Conservation (phyloP, 2,329 filamentous ascomycete species). For the Hawksworthiomyces lignivorus region DNA sequence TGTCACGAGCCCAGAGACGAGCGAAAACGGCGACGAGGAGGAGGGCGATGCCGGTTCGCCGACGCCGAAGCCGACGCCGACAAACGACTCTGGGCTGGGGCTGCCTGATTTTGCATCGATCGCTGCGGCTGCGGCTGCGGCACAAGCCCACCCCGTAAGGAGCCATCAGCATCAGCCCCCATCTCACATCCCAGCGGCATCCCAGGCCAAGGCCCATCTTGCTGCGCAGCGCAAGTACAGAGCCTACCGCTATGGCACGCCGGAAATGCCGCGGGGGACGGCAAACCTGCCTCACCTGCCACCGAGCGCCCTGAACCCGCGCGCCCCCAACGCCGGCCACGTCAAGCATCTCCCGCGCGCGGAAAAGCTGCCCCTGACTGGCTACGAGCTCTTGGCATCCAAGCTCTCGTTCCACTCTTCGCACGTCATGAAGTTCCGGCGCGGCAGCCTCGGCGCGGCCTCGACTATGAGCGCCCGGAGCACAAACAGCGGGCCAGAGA, state of each 20-base stretch:
- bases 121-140: background rate
- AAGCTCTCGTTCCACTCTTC: constrained; percentile 34
- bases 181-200: background rate
- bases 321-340: constrained; percentile 24
- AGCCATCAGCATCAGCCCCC: background rate
- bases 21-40: constrained; percentile 25
- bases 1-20: constrained; percentile 36
- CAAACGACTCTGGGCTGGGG: constrained; percentile 6
- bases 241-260: constrained; percentile 30
- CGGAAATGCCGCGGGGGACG: constrained; percentile 34
- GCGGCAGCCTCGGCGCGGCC: constrained; percentile 7
- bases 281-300: constrained; percentile 29
- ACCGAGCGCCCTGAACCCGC: constrained; percentile 28
- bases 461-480: constrained; percentile 6
- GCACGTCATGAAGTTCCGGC: constrained; percentile 14
- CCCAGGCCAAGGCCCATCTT: background rate
- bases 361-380: constrained; percentile 40
- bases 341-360: constrained; percentile 30
- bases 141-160: background rate
- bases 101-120: background rate
- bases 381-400: constrained; percentile 57
- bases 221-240: constrained; percentile 3
- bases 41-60: constrained; percentile 12
- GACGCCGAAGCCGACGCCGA: constrained; percentile 16
- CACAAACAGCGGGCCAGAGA: background rate